Conservation (phyloP, 2,329 filamentous ascomycete genomes). For the Phialocephala sp. region DNA sequence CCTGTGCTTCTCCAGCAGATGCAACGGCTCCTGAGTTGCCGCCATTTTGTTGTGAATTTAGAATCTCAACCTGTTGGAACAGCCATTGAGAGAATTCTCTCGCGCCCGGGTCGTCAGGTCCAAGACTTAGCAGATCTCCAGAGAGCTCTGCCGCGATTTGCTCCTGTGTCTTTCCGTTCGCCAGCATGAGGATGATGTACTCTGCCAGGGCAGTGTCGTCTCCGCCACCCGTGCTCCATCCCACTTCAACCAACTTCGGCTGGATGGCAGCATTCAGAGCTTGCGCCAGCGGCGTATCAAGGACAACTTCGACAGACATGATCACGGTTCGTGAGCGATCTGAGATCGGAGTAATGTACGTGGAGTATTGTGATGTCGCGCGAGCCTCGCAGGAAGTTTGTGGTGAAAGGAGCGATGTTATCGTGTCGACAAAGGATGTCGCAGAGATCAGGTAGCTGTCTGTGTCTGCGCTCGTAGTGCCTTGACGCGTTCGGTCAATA, state of each 20-base stretch:
- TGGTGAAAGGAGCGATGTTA: background rate
- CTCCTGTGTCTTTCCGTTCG: constrained; percentile 90
- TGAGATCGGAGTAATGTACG: background rate
- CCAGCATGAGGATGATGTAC: constrained; percentile 97
- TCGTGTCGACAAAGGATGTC: background rate
- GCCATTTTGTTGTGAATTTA: constrained; percentile 69
- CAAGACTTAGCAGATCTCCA: constrained; percentile 81
- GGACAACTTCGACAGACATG: constrained; percentile 80
- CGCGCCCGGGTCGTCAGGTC: constrained; percentile 81
- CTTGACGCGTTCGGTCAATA: constrained; percentile 11
- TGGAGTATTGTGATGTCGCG: background rate
- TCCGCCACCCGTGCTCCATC: constrained; percentile 81
- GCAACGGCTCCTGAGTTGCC: constrained; percentile 23
- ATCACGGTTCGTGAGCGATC: constrained; percentile 37
- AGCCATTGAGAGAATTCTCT: constrained; percentile 89
- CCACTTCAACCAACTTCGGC: constrained; percentile 89
- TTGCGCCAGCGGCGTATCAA: constrained; percentile 83
- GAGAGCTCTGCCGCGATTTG: constrained; percentile 89
- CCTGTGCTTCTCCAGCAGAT: constrained; percentile 54
- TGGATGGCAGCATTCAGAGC: constrained; percentile 84
- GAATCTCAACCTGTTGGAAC: constrained; percentile 80
- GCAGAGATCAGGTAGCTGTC: background rate
- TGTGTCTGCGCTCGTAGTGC: constrained; percentile 7
- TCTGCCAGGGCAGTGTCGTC: constrained; percentile 86
- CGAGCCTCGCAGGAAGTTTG: background rate